Base-by-base conservation (phyloP, 225 moss, liverwort and hornwort genomes). In the Bryum argenteum region DNA sequence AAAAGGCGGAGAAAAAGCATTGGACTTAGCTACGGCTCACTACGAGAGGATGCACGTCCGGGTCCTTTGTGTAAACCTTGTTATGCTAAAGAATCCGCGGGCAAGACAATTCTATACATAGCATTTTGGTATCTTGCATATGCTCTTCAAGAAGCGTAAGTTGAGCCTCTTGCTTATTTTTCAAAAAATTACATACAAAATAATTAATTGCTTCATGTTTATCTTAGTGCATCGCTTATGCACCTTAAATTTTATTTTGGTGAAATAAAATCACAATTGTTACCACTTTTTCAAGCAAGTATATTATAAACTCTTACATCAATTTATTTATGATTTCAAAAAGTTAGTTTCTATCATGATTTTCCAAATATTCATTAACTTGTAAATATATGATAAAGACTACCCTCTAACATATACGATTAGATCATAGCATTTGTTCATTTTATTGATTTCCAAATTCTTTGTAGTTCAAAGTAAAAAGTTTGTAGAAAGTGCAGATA, bases 71-170 rank as follows among this genome's bases (percentile, higher is more conserved):
- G 79, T 71, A 82, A 73, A 52, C 54, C 64, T 24, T 85, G 82
- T 71, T 85, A 79, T 17, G 51, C 74, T 41, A 82, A 79, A 68
- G 85, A 85, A 71, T 82, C 85, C 19, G 41, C 69, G 48, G 82
- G 77, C 53, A 85, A 79, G 55, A 82, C 79, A n/a, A 16, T 55
- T 39, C 43, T 77, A 12, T 85, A 74, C 19, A 54, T 77, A 16
- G 82, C 77, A 21, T 82, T 85, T 47, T 85, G 85, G 85, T 85
- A 76, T 33, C 54, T 85, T 20, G 76, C 85, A 43, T 71, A 11
- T 40, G 63, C 63, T 69, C 48, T 79, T 24, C 67, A 74, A 59
- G 85, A 85, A 77, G 69, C 61, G 81, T 85, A 75, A 75, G 84
- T 78, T 16, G 3, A 65, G 20, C 52, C 56, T 68, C 51, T 67